phyloP scores from a whole-genome alignment of 2,329 filamentous ascomycete species.

The Ophiostoma quercus region DNA sequence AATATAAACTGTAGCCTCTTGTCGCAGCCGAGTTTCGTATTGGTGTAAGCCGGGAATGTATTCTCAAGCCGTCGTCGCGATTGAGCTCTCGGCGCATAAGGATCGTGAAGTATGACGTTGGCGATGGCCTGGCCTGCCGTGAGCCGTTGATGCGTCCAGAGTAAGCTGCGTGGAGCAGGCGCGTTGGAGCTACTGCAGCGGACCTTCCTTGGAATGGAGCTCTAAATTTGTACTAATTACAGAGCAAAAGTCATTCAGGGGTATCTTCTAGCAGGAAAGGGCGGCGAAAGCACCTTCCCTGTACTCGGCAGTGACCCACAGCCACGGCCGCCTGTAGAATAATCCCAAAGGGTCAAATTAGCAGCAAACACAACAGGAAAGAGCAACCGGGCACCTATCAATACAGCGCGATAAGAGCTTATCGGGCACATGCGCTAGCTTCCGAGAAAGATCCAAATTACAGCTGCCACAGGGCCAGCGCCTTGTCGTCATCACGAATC shows the following conservation, averaged over 20 bases:
- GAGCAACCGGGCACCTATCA: slow-evolving; percentile 1
- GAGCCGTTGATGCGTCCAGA: background rate
- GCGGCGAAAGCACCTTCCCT: slow-evolving; percentile 3
- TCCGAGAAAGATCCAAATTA: slow-evolving; percentile 15
- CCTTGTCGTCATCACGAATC: slow-evolving; percentile 20
- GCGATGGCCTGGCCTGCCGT: background rate
- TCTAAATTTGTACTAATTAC: background rate
- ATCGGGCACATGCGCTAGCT: background rate
- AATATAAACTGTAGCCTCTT: no score
- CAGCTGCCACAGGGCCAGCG: slow-evolving; percentile 15
- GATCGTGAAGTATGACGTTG: slow-evolving; percentile 9
- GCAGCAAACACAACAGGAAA: background rate
- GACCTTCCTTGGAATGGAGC: background rate
- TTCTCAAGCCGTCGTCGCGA: background rate
- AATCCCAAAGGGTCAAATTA: background rate
- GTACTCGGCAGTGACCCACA: background rate
- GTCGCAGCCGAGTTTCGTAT: background rate
- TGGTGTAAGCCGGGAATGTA: background rate
- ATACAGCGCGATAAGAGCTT: slow-evolving; percentile 2
- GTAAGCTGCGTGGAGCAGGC: background rate
- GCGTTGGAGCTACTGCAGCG: slow-evolving; percentile 10
- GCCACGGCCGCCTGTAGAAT: background rate
- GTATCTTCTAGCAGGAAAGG: slow-evolving; percentile 1
- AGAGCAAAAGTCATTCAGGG: background rate
- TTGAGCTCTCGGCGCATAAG: background rate